Evolutionary conservation across 225 moss, liverwort and hornwort genomes (phyloP).

Genomic region (Neckera pumila): DNA sequence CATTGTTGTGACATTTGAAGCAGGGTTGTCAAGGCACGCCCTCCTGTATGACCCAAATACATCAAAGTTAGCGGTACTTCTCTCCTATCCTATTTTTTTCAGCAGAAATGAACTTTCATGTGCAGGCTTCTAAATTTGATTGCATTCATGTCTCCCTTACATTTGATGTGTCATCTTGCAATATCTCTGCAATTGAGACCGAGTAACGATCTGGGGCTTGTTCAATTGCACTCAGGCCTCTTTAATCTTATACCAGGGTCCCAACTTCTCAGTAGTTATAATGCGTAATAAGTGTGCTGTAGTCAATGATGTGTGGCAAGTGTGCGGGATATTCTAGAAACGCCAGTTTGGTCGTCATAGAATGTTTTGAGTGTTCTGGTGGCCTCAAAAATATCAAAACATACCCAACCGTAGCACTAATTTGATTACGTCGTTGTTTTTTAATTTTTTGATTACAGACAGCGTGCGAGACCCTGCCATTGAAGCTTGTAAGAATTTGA

Average conservation of each 20-base stretch:
- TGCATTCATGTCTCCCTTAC: not conserved
- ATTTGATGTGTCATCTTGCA: not conserved
- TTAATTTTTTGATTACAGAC: not conserved
- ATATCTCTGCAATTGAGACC: not conserved
- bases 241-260: not conserved
- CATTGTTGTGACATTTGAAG: slow-evolving; percentile 70
- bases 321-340: not conserved
- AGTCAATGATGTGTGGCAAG: not conserved
- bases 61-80: slow-evolving; percentile 56
- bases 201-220: not conserved
- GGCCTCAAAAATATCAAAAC: not conserved
- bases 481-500: slow-evolving; percentile 40
- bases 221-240: not conserved
- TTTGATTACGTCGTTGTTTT: not conserved
- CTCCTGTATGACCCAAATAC: slow-evolving; percentile 46
- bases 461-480: slow-evolving; percentile 40
- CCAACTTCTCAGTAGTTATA: not conserved
- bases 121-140: not conserved
- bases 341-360: not conserved
- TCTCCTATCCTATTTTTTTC: not conserved
- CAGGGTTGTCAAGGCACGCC: slow-evolving; percentile 49
- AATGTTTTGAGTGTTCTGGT: not conserved
- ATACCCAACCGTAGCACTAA: not conserved
- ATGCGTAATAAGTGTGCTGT: not conserved
- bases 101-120: not conserved